Percentiles rank a stretch among this genome's conserved stretches.
Evolutionary conservation across 164 flowering plant genomes (phyloP).

Genomic region (Dillenia suffruticosa): DNA sequence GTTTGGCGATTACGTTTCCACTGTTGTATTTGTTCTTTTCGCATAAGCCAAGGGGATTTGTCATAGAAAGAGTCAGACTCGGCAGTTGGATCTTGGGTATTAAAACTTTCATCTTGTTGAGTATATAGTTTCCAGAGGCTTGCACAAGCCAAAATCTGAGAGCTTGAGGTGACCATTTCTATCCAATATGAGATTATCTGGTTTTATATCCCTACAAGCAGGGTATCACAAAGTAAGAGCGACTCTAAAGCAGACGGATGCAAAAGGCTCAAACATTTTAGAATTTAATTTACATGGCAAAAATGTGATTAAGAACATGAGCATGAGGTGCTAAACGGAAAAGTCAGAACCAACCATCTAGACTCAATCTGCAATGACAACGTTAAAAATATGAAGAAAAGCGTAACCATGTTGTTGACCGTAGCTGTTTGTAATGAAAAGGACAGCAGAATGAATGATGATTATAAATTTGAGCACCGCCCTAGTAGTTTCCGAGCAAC

Average conservation of each 20-base stretch:
- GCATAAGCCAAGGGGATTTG: constrained; percentile 67
- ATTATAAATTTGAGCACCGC: too few species aligned
- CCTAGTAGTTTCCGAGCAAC: too few species aligned
- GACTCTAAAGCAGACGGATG: neutral
- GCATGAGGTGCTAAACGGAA: too few species aligned
- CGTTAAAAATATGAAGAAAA: too few species aligned
- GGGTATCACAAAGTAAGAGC: constrained; percentile 10
- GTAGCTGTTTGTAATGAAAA: too few species aligned
- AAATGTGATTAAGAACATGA: too few species aligned
- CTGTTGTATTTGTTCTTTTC: constrained; percentile 64
- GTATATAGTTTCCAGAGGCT: constrained; percentile 77
- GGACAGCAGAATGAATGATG: too few species aligned
- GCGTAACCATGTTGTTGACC: too few species aligned
- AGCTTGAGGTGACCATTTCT: constrained; percentile 92
- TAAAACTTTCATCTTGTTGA: constrained; percentile 50
- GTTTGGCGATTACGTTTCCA: constrained; percentile 93
- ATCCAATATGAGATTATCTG: constrained; percentile 89
- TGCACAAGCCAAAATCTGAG: constrained; percentile 95
- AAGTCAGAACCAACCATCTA: too few species aligned
- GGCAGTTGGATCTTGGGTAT: constrained; percentile 34
- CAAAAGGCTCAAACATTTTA: too few species aligned
- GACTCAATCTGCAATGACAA: too few species aligned
- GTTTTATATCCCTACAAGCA: constrained; percentile 82
- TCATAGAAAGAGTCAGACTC: constrained; percentile 40
- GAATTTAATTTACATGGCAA: too few species aligned